Evolutionary conservation across 2,329 filamentous ascomycete genomes (phyloP), one percentile per base, ranked within the genome.

Genomic region (Colletotrichum siamense): DNA sequence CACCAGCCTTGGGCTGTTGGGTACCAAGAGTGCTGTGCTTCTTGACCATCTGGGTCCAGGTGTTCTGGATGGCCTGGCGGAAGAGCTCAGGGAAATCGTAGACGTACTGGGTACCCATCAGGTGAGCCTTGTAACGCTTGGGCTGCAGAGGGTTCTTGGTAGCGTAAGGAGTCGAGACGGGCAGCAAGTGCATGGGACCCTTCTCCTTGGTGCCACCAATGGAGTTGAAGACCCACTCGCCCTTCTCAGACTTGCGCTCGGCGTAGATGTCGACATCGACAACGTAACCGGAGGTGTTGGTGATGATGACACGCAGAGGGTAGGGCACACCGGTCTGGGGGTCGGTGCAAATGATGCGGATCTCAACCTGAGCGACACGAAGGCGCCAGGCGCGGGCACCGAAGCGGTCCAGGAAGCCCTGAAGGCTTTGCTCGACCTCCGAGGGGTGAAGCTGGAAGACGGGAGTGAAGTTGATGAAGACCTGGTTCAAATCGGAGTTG

Each of bases 11-110:
- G 39, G 97, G 97, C 85, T 96, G 94, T 88, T 95, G 95, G 57
- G 95, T 92, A 66, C 92, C 92, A 77, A 98, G 88, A 24, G 90
- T 89, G 13, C 95, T 90, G 81, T 96, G 93, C 84, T 93, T 93
- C 84, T 93, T 92, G 79, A 95, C 90, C 73, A 93, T 92, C 85
- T 94, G 93, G 82, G 89, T 88, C 97, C 97, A 99, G 87, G 92
- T 95, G 90, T 98, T 98, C 89, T 98, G 96, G 83, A 98, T 95
- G 61, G 97, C 96, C 87, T 99, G 97, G 83, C 97, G 93, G 94
- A 99, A 99, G 65, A 99, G 93, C 90, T 99, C 97, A 34, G 97
- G 97, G 94, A 99, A 99, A 87, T 99, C 97, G 85, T 99, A 99
- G 71, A 99, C 97, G 84, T 98, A 99, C 87, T 99, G 97, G 32